Evolutionary conservation across 305 asterid genomes (phyloP).

Genomic region (Solanum hybrid): DNA sequence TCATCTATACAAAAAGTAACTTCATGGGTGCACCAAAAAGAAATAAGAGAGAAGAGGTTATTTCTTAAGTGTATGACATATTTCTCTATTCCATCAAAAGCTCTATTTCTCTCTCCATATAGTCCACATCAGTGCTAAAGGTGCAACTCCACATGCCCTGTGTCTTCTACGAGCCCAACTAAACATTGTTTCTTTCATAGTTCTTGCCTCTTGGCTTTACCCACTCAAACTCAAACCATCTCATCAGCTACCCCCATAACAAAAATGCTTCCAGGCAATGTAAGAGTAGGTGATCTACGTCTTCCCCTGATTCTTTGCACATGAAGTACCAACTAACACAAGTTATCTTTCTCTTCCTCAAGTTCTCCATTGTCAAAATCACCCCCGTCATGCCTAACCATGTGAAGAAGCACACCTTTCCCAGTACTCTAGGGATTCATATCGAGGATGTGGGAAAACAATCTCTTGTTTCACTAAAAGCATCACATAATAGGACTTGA

Average conservation of each 20-base stretch:
- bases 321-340: no score
- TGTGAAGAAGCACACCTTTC: no score
- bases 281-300: background rate
- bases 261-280: background rate
- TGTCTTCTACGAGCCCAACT: background rate
- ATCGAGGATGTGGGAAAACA: no score
- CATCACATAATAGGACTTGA: no score
- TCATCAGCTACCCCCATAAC: background rate
- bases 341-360: no score
- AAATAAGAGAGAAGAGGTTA: background rate
- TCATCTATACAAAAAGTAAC: background rate
- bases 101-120: background rate
- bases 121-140: background rate
- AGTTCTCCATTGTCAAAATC: no score
- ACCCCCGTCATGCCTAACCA: no score
- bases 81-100: background rate
- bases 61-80: background rate
- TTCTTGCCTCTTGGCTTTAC: background rate
- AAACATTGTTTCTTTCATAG: background rate
- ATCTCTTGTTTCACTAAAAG: no score
- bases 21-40: background rate
- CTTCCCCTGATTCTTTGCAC: no score
- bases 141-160: background rate
- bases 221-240: background rate
- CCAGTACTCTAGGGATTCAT: no score